Percentiles rank a stretch among this genome's conserved stretches.
phyloP scores from a whole-genome alignment of 306 rosid genomes.

The Elaeagnus macrophylla region DNA sequence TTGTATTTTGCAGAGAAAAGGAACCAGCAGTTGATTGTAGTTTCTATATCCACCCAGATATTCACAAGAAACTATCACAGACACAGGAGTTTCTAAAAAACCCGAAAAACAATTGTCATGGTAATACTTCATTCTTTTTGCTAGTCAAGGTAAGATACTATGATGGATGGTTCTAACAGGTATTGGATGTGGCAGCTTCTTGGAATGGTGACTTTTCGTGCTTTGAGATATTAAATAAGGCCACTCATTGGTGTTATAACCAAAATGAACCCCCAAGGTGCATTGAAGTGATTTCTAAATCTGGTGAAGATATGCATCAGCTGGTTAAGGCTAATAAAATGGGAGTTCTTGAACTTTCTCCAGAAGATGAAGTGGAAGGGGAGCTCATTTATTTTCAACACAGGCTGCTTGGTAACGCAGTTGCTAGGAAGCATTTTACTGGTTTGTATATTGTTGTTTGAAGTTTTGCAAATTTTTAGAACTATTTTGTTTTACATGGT shows the following conservation, averaged over 20 bases:
- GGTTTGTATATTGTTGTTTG: slow-evolving; percentile 34
- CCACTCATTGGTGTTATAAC: slow-evolving; percentile 42
- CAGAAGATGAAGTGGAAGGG: slow-evolving; percentile 85
- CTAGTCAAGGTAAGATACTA: slow-evolving; percentile 1
- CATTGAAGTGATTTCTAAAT: slow-evolving; percentile 25
- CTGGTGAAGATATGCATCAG: slow-evolving; percentile 40
- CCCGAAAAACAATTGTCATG: slow-evolving; percentile 28
- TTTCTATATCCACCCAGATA: slow-evolving; percentile 50
- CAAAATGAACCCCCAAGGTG: slow-evolving; percentile 32
- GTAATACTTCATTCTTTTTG: slow-evolving; percentile 18
- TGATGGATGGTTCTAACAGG: slow-evolving; percentile 22
- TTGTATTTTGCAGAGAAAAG: slow-evolving; percentile 37
- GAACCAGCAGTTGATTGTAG: slow-evolving; percentile 34
- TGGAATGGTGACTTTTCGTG: slow-evolving; percentile 28
- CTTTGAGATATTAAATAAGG: slow-evolving; percentile 32
- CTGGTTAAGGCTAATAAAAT: slow-evolving; percentile 32
- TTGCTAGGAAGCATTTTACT: slow-evolving; percentile 44
- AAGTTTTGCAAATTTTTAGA: slow-evolving; percentile 11
- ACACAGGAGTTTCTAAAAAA: slow-evolving; percentile 32
- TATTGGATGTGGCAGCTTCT: slow-evolving; percentile 39
- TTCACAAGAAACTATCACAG: slow-evolving; percentile 36
- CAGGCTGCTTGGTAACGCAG: slow-evolving; percentile 55
- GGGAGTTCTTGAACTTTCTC: slow-evolving; percentile 41
- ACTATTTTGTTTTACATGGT: background rate
- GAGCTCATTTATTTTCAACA: slow-evolving; percentile 71